These are phyloP conservation scores for Orbilia ellipsospora DNA, from an alignment of 2,329 filamentous ascomycete genomes.

Conservation along the genomic window DNA sequence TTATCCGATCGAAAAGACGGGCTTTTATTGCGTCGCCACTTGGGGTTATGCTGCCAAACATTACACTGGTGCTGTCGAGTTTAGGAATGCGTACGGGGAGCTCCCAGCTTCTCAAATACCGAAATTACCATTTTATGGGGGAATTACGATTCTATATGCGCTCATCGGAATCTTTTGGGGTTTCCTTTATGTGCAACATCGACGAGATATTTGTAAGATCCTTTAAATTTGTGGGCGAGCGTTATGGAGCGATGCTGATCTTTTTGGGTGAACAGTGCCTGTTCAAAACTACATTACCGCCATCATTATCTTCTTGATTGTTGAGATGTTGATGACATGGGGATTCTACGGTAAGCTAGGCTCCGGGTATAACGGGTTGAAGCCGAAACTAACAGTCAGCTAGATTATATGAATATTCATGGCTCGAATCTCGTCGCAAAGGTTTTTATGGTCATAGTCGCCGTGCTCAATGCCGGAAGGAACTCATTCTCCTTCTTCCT, in stretches of 20 bases:
- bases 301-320: slow-evolving; percentile 89
- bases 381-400: slow-evolving; percentile 61
- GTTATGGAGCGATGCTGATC: slow-evolving; percentile 60
- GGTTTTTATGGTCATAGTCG: slow-evolving; percentile 88
- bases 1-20: slow-evolving; percentile 87
- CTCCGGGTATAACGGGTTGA: not conserved
- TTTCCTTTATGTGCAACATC: slow-evolving; percentile 93
- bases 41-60: slow-evolving; percentile 72
- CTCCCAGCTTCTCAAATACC: slow-evolving; percentile 94
- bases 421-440: slow-evolving; percentile 86
- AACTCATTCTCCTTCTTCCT: slow-evolving; percentile 99
- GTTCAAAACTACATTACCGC: slow-evolving; percentile 99
- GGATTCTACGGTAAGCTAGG: slow-evolving; percentile 81
- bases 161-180: slow-evolving; percentile 88
- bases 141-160: slow-evolving; percentile 91
- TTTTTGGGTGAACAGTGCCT: slow-evolving; percentile 70
- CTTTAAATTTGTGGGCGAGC: not conserved
- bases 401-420: slow-evolving; percentile 91
- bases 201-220: slow-evolving; percentile 81
- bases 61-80: slow-evolving; percentile 86
- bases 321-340: slow-evolving; percentile 99
- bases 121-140: slow-evolving; percentile 96
- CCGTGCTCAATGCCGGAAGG: slow-evolving; percentile 87
- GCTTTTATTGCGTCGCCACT: slow-evolving; percentile 94
- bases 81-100: slow-evolving; percentile 95